Base-by-base conservation (phyloP, 1,284 basidiomycete genomes). In the Leccinum pallidistipes region DNA sequence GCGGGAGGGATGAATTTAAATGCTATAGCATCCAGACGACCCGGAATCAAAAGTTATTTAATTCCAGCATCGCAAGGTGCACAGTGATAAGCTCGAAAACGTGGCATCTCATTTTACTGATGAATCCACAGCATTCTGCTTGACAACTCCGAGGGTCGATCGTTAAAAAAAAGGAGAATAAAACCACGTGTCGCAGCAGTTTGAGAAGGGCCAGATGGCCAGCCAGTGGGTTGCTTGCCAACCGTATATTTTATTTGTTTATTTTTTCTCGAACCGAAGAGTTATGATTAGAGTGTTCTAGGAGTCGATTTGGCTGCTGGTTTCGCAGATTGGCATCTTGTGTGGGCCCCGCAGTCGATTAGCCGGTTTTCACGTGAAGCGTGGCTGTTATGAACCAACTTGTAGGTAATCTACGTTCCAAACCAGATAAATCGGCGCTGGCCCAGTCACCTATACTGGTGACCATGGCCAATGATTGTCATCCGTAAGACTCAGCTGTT, bases 251-350 rank as follows among this genome's bases (percentile, higher is more conserved):
- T 36, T 14, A 0, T 36, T 16, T 12, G 4, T 36, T 36, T 24
- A 10, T 38, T 16, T 38, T 38, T 16, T 14, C n/a, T 43, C 0
- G 4, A 3, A 10, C n/a, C 16, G 9, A 43, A 43, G n/a, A 43
- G n/a, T 18, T 9, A 18, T 10, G 0, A 3, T 18, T 18, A 9
- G n/a, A 18, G n/a, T 1, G n/a, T 18, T 16, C 0, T n/a, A 45
- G 32, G 36, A 38, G 43, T 21, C 11, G 18, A 21, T 45, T 21
- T 12, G 43, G 43, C n/a, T 40, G 43, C 10, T 45, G 18, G 43
- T 21, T 18, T 45, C 43, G 40, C n/a, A 18, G 10, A 18, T 38
- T 14, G 32, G 32, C 14, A 16, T 14, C 7, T 14, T 43, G n/a
- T 10, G 10, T 18, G 10, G n/a, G 1, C n/a, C 7, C 40, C 40